phyloP scores from a whole-genome alignment of 495 filamentous ascomycete species.

The Pyrenopolyporus hunteri region DNA sequence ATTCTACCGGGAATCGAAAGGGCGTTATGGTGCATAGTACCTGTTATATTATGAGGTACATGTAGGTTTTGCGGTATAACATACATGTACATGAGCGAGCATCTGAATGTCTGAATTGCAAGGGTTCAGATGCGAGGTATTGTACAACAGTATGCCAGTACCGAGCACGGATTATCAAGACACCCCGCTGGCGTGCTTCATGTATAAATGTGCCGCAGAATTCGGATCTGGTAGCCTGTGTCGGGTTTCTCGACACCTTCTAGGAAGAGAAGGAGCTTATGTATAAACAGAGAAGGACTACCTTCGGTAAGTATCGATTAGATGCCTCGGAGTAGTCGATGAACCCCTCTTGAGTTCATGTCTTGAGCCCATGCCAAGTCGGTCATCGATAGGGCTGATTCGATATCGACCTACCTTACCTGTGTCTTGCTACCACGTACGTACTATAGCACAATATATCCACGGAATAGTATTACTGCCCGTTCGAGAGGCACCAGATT shows the following conservation, averaged over 20 bases:
- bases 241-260: slow-evolving; percentile 1
- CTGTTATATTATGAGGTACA: too few species aligned
- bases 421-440: too few species aligned
- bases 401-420: too few species aligned
- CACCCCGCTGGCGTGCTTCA: neutral
- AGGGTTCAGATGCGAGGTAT: too few species aligned
- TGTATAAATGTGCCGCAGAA: slow-evolving; percentile 1
- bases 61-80: too few species aligned
- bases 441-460: too few species aligned
- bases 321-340: neutral
- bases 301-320: too few species aligned
- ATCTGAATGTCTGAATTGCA: neutral
- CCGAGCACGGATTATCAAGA: neutral
- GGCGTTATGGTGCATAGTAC: too few species aligned
- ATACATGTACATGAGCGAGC: slow-evolving; percentile 1
- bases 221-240: neutral
- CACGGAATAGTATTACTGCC: too few species aligned
- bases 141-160: neutral
- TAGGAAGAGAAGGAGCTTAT: slow-evolving; percentile 2
- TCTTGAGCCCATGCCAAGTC: too few species aligned
- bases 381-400: too few species aligned
- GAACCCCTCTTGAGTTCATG: neutral
- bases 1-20: too few species aligned
- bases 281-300: neutral
- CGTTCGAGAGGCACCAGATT: neutral